Percentiles rank a stretch among this genome's conserved stretches.
phyloP scores from a whole-genome alignment of 2,329 filamentous ascomycete species.

The Fusarium odoratissimum region DNA sequence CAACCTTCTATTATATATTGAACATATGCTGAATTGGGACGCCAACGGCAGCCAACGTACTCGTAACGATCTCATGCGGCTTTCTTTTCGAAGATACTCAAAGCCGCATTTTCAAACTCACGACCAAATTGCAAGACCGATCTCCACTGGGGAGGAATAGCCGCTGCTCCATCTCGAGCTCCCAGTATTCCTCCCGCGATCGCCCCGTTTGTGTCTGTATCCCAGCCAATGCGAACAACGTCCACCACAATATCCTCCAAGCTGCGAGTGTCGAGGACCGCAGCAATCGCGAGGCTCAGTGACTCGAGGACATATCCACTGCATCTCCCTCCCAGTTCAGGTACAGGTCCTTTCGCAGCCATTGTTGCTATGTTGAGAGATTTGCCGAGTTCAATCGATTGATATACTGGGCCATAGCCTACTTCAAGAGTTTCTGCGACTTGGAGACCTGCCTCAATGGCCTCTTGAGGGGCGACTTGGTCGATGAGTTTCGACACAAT shows the following conservation, averaged over 20 bases:
- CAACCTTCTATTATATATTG: no score
- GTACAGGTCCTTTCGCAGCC: slow-evolving; percentile 48
- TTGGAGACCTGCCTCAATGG: slow-evolving; percentile 45
- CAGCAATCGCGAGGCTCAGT: slow-evolving; percentile 55
- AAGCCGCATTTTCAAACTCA: slow-evolving; percentile 48
- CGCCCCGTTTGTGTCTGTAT: slow-evolving; percentile 61
- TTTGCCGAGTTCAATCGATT: slow-evolving; percentile 47
- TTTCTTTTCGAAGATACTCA: neutral
- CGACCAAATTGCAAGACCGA: slow-evolving; percentile 53
- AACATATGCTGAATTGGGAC: no score
- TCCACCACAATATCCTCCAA: slow-evolving; percentile 60
- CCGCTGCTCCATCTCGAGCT: slow-evolving; percentile 56
- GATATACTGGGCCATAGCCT: slow-evolving; percentile 26
- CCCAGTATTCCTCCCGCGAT: slow-evolving; percentile 60
- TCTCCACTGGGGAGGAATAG: slow-evolving; percentile 56
- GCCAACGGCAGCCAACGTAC: no score
- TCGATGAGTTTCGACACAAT: slow-evolving; percentile 51
- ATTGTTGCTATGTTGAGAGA: slow-evolving; percentile 42
- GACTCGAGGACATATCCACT: slow-evolving; percentile 59
- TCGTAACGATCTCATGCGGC: no score
- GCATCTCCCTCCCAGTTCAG: slow-evolving; percentile 44
- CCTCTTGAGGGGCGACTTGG: slow-evolving; percentile 39
- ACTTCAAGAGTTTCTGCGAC: slow-evolving; percentile 42
- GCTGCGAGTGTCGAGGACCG: slow-evolving; percentile 53
- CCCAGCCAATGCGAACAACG: slow-evolving; percentile 57